Base-by-base conservation (phyloP, 2,329 filamentous ascomycete genomes). In the Esteya vermicola region DNA sequence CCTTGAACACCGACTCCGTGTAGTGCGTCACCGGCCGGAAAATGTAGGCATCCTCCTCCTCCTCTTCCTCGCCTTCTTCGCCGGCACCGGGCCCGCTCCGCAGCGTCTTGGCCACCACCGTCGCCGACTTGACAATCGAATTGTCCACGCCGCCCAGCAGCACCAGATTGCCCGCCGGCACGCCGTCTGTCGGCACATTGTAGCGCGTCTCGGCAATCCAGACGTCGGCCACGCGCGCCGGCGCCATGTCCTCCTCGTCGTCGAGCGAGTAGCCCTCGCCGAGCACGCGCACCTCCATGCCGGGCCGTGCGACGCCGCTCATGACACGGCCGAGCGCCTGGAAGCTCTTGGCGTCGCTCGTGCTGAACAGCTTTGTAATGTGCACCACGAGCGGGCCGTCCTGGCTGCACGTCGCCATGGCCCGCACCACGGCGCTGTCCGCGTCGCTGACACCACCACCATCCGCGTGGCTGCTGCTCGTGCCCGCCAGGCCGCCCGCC, bases 71-170 rank as follows among this genome's bases (percentile, higher is more conserved):
- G n/a, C n/a, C n/a, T n/a, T n/a, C n/a, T n/a, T n/a, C n/a, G n/a
- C n/a, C n/a, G n/a, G n/a, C n/a, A n/a, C n/a, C n/a, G n/a, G n/a
- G n/a, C n/a, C n/a, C n/a, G n/a, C n/a, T n/a, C n/a, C n/a, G n/a
- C n/a, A 94, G 69, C 48, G 78, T 81, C 30, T 77, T 75, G 2
- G 85, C 76, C 23, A 98, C 77, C 36, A 98, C 70, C 0, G 91
- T 98, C 9, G 91, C 91, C 3, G 86, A 89, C 62, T 98, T 98
- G 62, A 96, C 85, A 51, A 98, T 96, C 5, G 88, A 95, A 58
- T 96, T 96, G 64, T 96, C 89, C 22, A 98, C 79, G 13, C 89
- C 91, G 41, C 83, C 78, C 14, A 98, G 69, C n/a, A 98, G 65
- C 13, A 93, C 89, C 68, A 85, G 83, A 55, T 93, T 95, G 33